Evolutionary conservation across 1,284 basidiomycete species (phyloP), one percentile per base, ranked within the genome.

Genomic region (Melampsora medusae): DNA sequence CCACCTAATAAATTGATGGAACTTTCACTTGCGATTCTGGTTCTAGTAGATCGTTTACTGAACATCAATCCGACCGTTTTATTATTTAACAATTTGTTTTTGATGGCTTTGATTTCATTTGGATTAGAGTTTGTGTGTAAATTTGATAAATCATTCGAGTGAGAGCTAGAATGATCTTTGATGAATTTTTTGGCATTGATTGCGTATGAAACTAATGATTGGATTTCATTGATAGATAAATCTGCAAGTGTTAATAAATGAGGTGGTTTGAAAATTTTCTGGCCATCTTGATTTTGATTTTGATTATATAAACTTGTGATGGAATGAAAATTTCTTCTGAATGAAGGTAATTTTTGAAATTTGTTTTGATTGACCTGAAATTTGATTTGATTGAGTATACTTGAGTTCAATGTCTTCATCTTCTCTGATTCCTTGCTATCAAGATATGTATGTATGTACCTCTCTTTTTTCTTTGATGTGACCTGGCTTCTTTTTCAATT

Each of bases 41-140:
- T 99, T 62, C 97, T 88, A 0, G 96, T 98, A 81, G 90, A 92
- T 59, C 96, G 89, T 83, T 99, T 99, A 25, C 89, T 90, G 83
- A 99, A 99, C 61, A 98, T 84, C 77, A 99, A 85, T 0, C 94
- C 96, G 77, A 98, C 87, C 0, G 91, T 89, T 83, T 94, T 93
- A 82, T 88, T 88, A 79, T 88, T 87, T 4, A 97, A 86, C 2
- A 89, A 80, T 67, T 67, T 79, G 77, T 48, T 68, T 78, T 19
- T 71, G 42, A 38, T 73, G 56, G 31, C 77, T 9, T 74, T 69
- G 25, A 77, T 66, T n/a, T 77, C 22, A 46, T 65, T 12, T 89
- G 89, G 4, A 80, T 80, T 64, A 91, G 85, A 88, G 88, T 89
- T 76, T 88, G 88, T 17, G 84, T 79, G 14, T 88, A 87, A 14